Percentiles rank a stretch among this genome's conserved stretches.
These are phyloP conservation scores for Aspergillus nidulans DNA, from an alignment of 495 filamentous ascomycete genomes.

Conservation along the genomic window DNA sequence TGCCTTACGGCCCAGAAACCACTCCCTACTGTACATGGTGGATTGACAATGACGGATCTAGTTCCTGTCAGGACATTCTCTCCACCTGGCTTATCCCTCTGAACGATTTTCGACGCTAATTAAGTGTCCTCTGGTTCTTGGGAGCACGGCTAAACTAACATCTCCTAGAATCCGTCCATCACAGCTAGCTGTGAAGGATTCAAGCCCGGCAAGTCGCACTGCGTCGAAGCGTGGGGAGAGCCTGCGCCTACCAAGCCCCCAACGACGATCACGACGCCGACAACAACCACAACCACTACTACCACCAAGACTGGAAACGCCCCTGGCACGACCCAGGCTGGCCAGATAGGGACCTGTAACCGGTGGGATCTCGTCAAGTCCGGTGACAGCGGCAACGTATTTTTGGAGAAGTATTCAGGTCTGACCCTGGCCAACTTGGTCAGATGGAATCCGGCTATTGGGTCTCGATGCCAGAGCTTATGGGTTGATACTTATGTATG, in stretches of 20 bases:
- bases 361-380: not conserved
- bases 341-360: not conserved
- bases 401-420: not conserved
- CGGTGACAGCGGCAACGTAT: not conserved
- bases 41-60: not conserved
- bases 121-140: not conserved
- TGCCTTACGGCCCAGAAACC: not conserved
- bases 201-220: not conserved
- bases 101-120: not conserved
- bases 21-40: constrained; percentile 5
- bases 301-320: not conserved
- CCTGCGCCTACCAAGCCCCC: not conserved
- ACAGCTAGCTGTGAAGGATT: not conserved
- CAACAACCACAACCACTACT: too few species aligned
- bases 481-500: not conserved
- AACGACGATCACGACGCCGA: not conserved
- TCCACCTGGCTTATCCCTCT: not conserved
- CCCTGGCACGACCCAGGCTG: not conserved
- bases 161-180: constrained; percentile 8
- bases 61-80: not conserved
- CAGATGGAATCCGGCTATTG: not conserved
- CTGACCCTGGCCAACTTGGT: not conserved
- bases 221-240: constrained; percentile 3
- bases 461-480: not conserved
- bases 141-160: too few species aligned